phyloP scores from a whole-genome alignment of 202 grass and related monocot species.

The Setaria italica region DNA sequence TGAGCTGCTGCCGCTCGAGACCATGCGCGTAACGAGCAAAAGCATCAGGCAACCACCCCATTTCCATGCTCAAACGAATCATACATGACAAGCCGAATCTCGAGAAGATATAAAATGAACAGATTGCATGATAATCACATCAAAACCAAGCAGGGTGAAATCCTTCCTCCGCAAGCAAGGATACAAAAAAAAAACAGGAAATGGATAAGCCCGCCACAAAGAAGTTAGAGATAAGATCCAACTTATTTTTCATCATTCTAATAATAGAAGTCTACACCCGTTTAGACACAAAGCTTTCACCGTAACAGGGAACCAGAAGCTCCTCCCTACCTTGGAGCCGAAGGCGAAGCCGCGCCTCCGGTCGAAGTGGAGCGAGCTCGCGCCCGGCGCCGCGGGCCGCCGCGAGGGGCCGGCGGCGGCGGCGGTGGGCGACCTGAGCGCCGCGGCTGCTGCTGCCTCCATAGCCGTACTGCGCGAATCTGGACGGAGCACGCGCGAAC shows the following conservation, averaged over 20 bases:
- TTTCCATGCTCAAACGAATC: constrained; percentile 2
- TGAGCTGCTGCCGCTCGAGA: constrained; percentile 54
- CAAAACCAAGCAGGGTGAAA: constrained; percentile 13
- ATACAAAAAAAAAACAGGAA: not conserved
- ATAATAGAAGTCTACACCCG: not conserved
- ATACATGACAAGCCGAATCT: not conserved
- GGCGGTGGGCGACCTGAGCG: constrained; percentile 64
- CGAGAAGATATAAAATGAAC: not conserved
- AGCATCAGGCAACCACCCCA: constrained; percentile 4
- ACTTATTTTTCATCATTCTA: not conserved
- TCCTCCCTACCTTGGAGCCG: constrained; percentile 62
- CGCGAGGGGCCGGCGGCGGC: constrained; percentile 39
- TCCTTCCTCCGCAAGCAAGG: not conserved
- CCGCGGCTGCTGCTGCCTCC: constrained; percentile 57
- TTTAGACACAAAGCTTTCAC: not conserved
- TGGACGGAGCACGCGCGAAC: not conserved
- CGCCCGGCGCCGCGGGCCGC: constrained; percentile 21
- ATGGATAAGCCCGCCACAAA: not conserved
- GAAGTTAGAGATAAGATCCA: not conserved
- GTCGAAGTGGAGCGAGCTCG: constrained; percentile 48
- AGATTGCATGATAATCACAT: not conserved
- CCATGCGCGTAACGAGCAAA: constrained; percentile 46
- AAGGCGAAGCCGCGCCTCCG: constrained; percentile 37
- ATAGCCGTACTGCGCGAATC: constrained; percentile 18
- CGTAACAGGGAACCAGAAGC: not conserved